Conservation (phyloP, 2,329 filamentous ascomycete species). For the Alternaria burnsii region DNA sequence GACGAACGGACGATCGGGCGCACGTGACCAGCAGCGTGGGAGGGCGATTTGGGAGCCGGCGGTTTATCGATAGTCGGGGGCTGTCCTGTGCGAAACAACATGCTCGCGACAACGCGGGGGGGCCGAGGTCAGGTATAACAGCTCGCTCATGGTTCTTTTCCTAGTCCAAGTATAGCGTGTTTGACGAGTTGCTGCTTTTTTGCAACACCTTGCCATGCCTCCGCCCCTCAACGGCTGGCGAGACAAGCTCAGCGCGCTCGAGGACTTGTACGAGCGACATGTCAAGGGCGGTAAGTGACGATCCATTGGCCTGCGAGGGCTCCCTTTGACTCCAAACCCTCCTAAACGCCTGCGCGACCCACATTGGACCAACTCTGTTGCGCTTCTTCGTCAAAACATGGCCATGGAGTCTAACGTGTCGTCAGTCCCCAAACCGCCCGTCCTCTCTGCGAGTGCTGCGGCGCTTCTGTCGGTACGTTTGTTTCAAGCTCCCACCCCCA, state of each 20-base stretch:
- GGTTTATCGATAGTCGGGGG: constrained; percentile 8
- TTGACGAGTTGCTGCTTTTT: constrained; percentile 24
- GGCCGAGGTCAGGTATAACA: constrained; percentile 12
- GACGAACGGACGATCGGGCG: not conserved
- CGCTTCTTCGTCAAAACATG: constrained; percentile 19
- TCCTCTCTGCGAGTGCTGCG: constrained; percentile 45
- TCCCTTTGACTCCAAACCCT: constrained; percentile 22
- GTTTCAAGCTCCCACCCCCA: constrained; percentile 36
- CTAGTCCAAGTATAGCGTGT: constrained; percentile 12
- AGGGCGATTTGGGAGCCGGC: not conserved
- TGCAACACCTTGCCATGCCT: constrained; percentile 38
- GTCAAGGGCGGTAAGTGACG: constrained; percentile 50
- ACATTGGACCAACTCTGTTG: constrained; percentile 28
- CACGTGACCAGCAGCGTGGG: constrained; percentile 7
- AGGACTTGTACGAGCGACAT: constrained; percentile 41
- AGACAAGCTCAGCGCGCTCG: constrained; percentile 43
- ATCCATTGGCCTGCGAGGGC: constrained; percentile 43
- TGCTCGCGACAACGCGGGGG: constrained; percentile 5
- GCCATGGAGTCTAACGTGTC: constrained; percentile 42
- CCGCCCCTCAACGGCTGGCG: constrained; percentile 46
- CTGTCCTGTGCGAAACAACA: not conserved
- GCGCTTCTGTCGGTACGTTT: constrained; percentile 51
- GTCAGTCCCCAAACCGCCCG: constrained; percentile 49
- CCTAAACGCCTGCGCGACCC: constrained; percentile 39
- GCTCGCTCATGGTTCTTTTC: constrained; percentile 2